Evolutionary conservation across 345 rosid species (phyloP).

Genomic region (Bretschneidera sinensis): DNA sequence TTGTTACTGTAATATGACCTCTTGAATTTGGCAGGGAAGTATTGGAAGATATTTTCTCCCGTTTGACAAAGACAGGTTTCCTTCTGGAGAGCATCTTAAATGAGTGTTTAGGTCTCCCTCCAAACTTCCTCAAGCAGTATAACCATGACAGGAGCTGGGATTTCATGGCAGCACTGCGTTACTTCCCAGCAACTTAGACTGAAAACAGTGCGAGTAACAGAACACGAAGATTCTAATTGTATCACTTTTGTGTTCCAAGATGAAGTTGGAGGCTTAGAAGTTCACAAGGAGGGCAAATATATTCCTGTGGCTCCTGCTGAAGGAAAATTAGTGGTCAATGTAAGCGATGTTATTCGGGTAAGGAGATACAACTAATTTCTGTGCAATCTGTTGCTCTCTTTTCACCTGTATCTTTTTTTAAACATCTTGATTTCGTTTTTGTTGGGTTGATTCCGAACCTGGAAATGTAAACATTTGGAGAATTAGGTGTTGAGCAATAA

Average conservation of each 20-base stretch:
- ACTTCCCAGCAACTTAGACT: conserved; percentile 34
- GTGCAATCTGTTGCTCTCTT: too few relatives aligned
- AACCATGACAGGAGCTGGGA: conserved; percentile 50
- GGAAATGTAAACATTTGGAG: background rate
- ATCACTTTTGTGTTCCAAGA: conserved; percentile 51
- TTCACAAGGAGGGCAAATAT: conserved; percentile 37
- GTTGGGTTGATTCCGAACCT: too few relatives aligned
- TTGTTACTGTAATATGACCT: too few relatives aligned
- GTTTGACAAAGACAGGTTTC: conserved; percentile 21
- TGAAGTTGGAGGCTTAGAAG: conserved; percentile 46
- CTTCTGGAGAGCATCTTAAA: conserved; percentile 38
- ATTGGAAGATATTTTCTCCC: conserved; percentile 30
- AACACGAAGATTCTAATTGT: conserved; percentile 48
- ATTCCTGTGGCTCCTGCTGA: conserved; percentile 29
- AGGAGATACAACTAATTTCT: too few relatives aligned
- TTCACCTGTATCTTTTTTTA: too few relatives aligned
- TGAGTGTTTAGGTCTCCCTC: conserved; percentile 41
- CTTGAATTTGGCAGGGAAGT: conserved; percentile 25
- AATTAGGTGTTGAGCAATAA: conserved; percentile 59
- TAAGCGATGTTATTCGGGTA: conserved; percentile 50
- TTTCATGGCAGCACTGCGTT: too few relatives aligned
- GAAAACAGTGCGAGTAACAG: conserved; percentile 38
- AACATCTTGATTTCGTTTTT: too few relatives aligned
- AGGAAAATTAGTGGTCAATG: conserved; percentile 36
- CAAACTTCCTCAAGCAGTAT: conserved; percentile 35